Evolutionary conservation across 331 rosid genomes (phyloP).

Genomic region (Acacia pycnantha): DNA sequence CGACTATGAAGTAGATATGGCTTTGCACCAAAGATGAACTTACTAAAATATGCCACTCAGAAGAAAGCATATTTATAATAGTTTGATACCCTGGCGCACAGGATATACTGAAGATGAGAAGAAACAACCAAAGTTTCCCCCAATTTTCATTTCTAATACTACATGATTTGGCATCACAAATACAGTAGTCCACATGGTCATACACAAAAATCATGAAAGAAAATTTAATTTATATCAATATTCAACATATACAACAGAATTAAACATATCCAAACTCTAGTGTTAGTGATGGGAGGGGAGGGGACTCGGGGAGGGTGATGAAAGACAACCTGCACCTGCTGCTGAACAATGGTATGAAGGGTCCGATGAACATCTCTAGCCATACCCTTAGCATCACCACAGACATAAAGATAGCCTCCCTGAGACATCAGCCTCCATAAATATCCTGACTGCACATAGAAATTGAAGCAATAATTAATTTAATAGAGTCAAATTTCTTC

Average conservation of each 20-base stretch:
- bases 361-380: slow-evolving; percentile 90
- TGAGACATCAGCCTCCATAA: slow-evolving; percentile 69
- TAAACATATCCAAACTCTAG: too few species aligned
- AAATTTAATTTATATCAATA: not conserved
- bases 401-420: slow-evolving; percentile 86
- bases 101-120: slow-evolving; percentile 11
- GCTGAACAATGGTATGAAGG: slow-evolving; percentile 73
- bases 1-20: not conserved
- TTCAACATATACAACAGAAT: not conserved
- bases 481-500: slow-evolving; percentile 13
- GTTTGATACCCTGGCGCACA: not conserved
- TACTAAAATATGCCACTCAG: not conserved
- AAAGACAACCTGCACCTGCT: slow-evolving; percentile 56
- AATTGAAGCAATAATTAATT: slow-evolving; percentile 25
- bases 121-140: not conserved
- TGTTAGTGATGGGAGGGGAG: not conserved
- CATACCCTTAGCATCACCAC: slow-evolving; percentile 99
- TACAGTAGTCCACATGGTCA: not conserved
- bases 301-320: slow-evolving; percentile 18
- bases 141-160: not conserved
- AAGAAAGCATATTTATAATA: not conserved
- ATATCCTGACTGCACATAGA: slow-evolving; percentile 54
- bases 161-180: not conserved
- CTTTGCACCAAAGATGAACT: not conserved
- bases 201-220: not conserved